Conservation (phyloP, 768 basidiomycete species). For the Amanita pseudoporphyria region DNA sequence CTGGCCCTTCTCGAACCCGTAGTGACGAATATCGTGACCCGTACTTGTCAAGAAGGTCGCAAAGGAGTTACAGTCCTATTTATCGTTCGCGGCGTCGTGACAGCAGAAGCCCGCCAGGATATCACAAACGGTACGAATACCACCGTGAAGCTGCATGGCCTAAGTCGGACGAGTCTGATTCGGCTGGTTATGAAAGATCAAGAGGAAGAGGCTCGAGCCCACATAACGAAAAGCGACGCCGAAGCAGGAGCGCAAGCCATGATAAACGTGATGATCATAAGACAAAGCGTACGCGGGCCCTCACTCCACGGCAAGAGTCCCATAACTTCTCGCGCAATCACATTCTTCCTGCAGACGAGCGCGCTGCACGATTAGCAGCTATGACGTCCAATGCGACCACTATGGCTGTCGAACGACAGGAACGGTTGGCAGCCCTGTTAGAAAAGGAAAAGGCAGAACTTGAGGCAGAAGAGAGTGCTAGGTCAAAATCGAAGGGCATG, state of each 20-base stretch:
- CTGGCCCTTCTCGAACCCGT: slow-evolving; percentile 19
- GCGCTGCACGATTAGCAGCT: slow-evolving; percentile 81
- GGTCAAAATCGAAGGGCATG: slow-evolving; percentile 68
- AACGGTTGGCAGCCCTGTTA: slow-evolving; percentile 56
- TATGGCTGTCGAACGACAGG: slow-evolving; percentile 60
- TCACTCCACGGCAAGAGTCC: slow-evolving; percentile 24
- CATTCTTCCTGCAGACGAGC: slow-evolving; percentile 33
- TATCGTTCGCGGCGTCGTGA: slow-evolving; percentile 21
- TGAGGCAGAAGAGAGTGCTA: slow-evolving; percentile 58
- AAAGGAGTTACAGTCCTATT: slow-evolving; percentile 23
- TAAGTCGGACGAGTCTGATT: slow-evolving; percentile 44
- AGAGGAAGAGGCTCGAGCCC: slow-evolving; percentile 19
- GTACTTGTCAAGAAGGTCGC: slow-evolving; percentile 12
- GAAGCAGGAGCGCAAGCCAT: slow-evolving; percentile 25
- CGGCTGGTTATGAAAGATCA: slow-evolving; percentile 17
- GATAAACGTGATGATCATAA: slow-evolving; percentile 16
- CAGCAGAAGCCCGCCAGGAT: slow-evolving; percentile 20
- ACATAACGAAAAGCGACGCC: slow-evolving; percentile 28
- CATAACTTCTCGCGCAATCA: slow-evolving; percentile 16
- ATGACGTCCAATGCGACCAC: slow-evolving; percentile 72
- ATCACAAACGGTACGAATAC: slow-evolving; percentile 18
- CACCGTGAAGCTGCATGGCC: slow-evolving; percentile 31
- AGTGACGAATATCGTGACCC: slow-evolving; percentile 19
- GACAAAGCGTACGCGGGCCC: slow-evolving; percentile 43
- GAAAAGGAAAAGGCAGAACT: slow-evolving; percentile 73